Base-by-base conservation (phyloP, 345 rosid genomes). In the Leavenworthia alabamica region DNA sequence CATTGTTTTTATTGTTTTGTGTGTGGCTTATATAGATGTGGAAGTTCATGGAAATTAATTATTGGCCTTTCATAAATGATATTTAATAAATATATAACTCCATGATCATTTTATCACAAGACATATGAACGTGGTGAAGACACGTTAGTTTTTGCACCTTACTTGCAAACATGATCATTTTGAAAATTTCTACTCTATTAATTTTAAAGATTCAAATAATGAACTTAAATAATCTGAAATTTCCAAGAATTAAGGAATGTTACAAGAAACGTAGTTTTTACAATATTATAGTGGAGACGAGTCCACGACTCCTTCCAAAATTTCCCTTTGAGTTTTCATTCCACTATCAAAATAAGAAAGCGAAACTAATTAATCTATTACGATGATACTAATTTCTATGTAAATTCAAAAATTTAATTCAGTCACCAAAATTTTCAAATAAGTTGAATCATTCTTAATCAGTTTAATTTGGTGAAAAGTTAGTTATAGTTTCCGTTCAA, bases 21-120 rank as follows among this genome's bases (percentile, higher is more conserved):
- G 22, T 20, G 22, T 20, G 2, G 22, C 22, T 20, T 20, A 20
- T 20, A 20, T 20, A 20, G 22, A 20, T 20, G 32, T 17, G 56
- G 63, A 56, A 66, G 51, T 67, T 58, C 59, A 49, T 58, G 72
- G 51, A 49, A 49, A 67, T 22, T 67, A 28, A 12, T 13, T 8
- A 14, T 44, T 28, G 19, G 14, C 2, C 20, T 39, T 5, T 26
- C 37, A 7, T 17, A 40, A 41, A 13, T 20, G n/a, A 14, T 8
- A 15, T 20, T 52, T 20, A 17, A 17, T 51, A 3, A 31, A 16
- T 10, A 20, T 20, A n/a, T n/a, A n/a, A n/a, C n/a, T n/a, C n/a
- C n/a, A n/a, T n/a, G 1, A 20, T 20, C 22, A 20, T 1, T 20
- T 20, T 20, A 20, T 20, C 22, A 20, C 22, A 20, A 5, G 14